Evolutionary conservation across 805 yeast genomes (phyloP).

Genomic region (Saccharomycopsis capsularis): DNA sequence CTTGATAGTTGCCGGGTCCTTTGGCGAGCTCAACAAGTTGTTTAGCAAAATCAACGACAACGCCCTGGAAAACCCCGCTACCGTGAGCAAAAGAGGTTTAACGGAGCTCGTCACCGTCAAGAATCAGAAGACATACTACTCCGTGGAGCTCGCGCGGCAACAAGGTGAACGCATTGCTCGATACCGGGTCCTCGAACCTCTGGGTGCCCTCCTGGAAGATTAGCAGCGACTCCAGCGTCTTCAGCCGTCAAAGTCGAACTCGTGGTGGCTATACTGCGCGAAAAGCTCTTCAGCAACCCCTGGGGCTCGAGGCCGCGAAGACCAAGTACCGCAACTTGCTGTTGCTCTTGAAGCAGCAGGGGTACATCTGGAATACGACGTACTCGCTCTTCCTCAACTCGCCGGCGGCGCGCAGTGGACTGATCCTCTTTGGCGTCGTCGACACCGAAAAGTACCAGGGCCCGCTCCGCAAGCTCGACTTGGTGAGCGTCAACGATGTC

Average conservation of each 20-base stretch:
- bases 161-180: conserved; percentile 24
- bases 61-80: not conserved
- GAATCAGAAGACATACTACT: conserved; percentile 12
- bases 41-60: too few relatives aligned
- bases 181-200: conserved; percentile 30
- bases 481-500: conserved; percentile 9
- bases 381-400: conserved; percentile 17
- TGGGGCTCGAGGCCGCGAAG: conserved; percentile 16
- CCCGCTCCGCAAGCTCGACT: conserved; percentile 1
- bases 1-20: too few relatives aligned
- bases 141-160: conserved; percentile 11
- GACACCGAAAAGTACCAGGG: conserved; percentile 14
- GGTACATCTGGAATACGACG: conserved; percentile 3
- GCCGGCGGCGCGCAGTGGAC: conserved; percentile 8
- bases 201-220: conserved; percentile 24
- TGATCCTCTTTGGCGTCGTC: conserved; percentile 17
- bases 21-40: too few relatives aligned
- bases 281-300: conserved; percentile 3
- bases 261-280: conserved; percentile 8
- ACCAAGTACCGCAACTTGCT: conserved; percentile 14
- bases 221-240: not conserved
- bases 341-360: conserved; percentile 1
- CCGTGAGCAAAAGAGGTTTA: not conserved
- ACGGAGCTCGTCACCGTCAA: conserved; percentile 4
- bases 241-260: too few relatives aligned